A percentile compares a stretch with the other conserved stretches of the same genome.
Evolutionary conservation across 768 basidiomycete genomes (phyloP).

Genomic region (Suillus lakei): DNA sequence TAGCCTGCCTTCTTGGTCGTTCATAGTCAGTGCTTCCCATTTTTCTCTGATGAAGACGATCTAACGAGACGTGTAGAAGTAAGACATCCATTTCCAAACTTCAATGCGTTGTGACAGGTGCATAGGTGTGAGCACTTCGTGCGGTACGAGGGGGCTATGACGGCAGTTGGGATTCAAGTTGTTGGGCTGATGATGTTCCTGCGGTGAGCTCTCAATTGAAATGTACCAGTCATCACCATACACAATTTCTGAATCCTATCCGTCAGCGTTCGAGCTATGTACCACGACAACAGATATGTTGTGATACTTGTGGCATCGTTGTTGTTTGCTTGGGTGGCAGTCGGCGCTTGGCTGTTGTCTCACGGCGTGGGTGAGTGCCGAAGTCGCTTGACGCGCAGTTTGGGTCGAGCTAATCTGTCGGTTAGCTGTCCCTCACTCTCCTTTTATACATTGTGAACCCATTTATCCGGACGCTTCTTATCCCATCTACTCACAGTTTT

Average conservation of each 20-base stretch:
- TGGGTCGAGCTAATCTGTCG: conserved; percentile 3
- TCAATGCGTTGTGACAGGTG: not conserved
- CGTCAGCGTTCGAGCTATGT: conserved; percentile 25
- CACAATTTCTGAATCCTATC: not conserved
- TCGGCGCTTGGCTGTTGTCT: conserved; percentile 60
- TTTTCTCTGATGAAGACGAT: not conserved
- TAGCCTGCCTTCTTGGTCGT: conserved; percentile 19
- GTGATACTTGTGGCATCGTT: conserved; percentile 28
- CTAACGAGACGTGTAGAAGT: conserved; percentile 10
- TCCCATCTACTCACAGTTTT: not conserved
- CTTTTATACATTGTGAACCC: conserved; percentile 16
- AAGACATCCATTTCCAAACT: not conserved
- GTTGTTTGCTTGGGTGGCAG: conserved; percentile 45
- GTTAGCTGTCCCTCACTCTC: conserved; percentile 19
- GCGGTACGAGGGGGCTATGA: conserved; percentile 54
- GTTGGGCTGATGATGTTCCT: conserved; percentile 50
- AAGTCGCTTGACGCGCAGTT: not conserved
- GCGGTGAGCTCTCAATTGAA: conserved; percentile 34
- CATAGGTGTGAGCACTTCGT: conserved; percentile 51
- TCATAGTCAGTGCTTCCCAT: not conserved
- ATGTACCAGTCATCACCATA: not conserved
- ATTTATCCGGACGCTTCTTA: conserved; percentile 26
- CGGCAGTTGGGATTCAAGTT: conserved; percentile 42
- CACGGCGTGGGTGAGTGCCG: conserved; percentile 51
- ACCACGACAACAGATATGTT: conserved; percentile 13